These are phyloP conservation scores for Boletellus emodensis DNA, from an alignment of 768 basidiomycete genomes.

Conservation along the genomic window DNA sequence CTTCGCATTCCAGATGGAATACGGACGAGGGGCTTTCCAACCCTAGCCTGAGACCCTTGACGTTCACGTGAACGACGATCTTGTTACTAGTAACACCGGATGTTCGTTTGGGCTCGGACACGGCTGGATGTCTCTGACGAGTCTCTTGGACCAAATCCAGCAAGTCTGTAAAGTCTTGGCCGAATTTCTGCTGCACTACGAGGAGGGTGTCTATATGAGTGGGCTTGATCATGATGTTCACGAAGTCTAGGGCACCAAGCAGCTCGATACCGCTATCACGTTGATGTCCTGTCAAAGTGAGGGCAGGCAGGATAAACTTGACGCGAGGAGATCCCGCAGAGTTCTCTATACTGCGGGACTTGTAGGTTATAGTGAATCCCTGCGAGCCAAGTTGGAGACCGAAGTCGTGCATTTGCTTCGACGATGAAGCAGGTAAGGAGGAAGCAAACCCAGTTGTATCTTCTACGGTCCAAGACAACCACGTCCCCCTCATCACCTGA, in stretches of 20 bases:
- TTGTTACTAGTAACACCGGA: constrained; percentile 18
- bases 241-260: constrained; percentile 60
- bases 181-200: constrained; percentile 84
- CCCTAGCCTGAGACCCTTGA: constrained; percentile 78
- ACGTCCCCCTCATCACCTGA: constrained; percentile 86
- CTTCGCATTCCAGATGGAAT: constrained; percentile 70
- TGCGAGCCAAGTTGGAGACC: constrained; percentile 66
- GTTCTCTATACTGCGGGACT: constrained; percentile 33
- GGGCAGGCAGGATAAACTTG: constrained; percentile 61
- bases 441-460: constrained; percentile 47
- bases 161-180: constrained; percentile 83
- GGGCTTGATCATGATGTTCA: constrained; percentile 73
- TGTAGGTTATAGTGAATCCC: constrained; percentile 54
- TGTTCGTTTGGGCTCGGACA: constrained; percentile 4
- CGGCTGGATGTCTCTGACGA: constrained; percentile 32
- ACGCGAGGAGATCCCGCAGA: constrained; percentile 45
- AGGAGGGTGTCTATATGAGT: constrained; percentile 81
- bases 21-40: constrained; percentile 71
- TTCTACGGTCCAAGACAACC: constrained; percentile 72
- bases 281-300: constrained; percentile 62
- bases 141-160: constrained; percentile 63
- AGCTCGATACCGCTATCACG: constrained; percentile 43
- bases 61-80: constrained; percentile 54
- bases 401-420: constrained; percentile 42
- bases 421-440: constrained; percentile 32